Evolutionary conservation across 768 basidiomycete species (phyloP).

Genomic region (Pholiota molesta): DNA sequence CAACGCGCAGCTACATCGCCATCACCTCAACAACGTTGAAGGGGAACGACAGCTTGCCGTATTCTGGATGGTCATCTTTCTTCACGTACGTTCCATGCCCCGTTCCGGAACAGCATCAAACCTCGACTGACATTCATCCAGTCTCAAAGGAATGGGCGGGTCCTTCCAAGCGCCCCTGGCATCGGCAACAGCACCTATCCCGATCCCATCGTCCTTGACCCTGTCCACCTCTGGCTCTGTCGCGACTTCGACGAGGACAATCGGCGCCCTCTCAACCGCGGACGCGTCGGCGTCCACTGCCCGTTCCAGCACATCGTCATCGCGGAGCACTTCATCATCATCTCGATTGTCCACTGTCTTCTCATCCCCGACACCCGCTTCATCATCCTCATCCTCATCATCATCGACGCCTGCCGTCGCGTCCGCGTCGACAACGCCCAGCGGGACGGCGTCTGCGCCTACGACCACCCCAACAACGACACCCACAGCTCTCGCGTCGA

Average conservation of each 20-base stretch:
- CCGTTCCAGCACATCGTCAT: conserved; percentile 30
- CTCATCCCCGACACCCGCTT: conserved; percentile 17
- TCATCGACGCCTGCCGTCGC: conserved; percentile 19
- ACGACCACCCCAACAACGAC: conserved; percentile 4
- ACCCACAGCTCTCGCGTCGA: not conserved
- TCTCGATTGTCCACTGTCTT: conserved; percentile 9
- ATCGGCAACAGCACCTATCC: conserved; percentile 47
- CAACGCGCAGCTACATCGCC: conserved; percentile 57
- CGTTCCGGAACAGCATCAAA: not conserved
- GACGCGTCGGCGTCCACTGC: conserved; percentile 42
- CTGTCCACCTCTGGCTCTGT: conserved; percentile 26
- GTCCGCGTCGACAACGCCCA: conserved; percentile 21
- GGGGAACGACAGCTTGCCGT: conserved; percentile 30
- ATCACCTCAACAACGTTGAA: conserved; percentile 46
- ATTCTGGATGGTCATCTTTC: conserved; percentile 50
- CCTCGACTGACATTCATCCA: conserved; percentile 24
- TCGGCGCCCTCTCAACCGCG: conserved; percentile 24
- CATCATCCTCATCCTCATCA: conserved; percentile 15
- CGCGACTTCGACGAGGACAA: conserved; percentile 5
- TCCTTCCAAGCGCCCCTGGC: conserved; percentile 53
- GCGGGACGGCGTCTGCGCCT: conserved; percentile 12
- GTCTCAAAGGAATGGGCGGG: conserved; percentile 63
- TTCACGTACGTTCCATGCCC: conserved; percentile 38
- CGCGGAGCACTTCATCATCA: conserved; percentile 16
- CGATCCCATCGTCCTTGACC: conserved; percentile 44